Evolutionary conservation across 2,329 filamentous ascomycete species (phyloP), one percentile per base, ranked within the genome.

Genomic region (Lecanosticta acicola): DNA sequence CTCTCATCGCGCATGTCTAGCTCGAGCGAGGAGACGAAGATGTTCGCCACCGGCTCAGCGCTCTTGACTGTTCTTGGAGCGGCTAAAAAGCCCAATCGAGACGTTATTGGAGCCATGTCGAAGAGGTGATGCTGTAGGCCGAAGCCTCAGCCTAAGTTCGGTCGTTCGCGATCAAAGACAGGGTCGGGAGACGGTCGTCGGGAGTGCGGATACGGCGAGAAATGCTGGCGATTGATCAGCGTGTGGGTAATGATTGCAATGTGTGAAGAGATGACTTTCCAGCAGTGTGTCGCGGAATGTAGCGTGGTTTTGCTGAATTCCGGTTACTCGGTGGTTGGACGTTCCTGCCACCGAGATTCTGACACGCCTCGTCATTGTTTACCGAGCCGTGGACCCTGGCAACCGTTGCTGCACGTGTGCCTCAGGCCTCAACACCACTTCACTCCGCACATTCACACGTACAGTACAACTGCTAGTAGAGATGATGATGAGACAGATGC

Each of bases 1-100:
- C 9, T n/a, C 21, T 14, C 38, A 11, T 50, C 48, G 48, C 50
- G 56, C 50, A 53, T 47, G 47, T 61, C 59, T 34, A 59, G 56
- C 38, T 61, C 59, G 39, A 57, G 53, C 14, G 59, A 61, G 10
- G 58, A 57, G 2, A 50, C 26, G 20, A 60, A 57, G 24, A 67
- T 59, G 20, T 56, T 53, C 41, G 60, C 48, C 34, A 64, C 45
- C 8, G 51, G 17, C 4, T 42, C 41, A 3, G 45, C 34, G 45
- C 29, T 49, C 36, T 46, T 45, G 19, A 32, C 29, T 16, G 50
- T 41, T 29, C 51, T 46, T 16, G 54, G 54, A 16, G 49, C 46
- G 41, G 55, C 48, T 29, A 61, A 44, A 26, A 59, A 51, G 26
- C 54, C 51, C 40, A 58, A 41, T 14, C 46, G 41, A 26, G 56